These are phyloP conservation scores for Fusarium penzigii DNA, from an alignment of 2,329 filamentous ascomycete species.

Conservation along the genomic window DNA sequence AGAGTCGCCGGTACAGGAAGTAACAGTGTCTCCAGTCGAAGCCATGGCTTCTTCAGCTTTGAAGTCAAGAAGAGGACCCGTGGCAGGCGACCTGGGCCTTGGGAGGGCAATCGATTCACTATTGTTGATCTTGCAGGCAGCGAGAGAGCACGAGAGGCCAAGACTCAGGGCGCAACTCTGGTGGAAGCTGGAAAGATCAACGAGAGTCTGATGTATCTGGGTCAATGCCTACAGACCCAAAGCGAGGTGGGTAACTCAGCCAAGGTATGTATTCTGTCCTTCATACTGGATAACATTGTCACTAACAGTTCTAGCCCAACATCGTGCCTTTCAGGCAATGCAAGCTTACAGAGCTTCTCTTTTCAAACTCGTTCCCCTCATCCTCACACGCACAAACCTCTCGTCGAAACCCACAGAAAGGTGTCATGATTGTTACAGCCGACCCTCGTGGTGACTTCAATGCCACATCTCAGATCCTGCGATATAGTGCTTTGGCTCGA, in stretches of 20 bases:
- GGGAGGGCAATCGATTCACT: constrained; percentile 78
- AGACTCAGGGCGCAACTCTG: constrained; percentile 88
- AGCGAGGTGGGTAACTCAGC: constrained; percentile 72
- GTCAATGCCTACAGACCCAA: constrained; percentile 95
- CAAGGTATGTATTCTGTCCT: constrained; percentile 56
- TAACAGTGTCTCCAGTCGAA: constrained; percentile 89
- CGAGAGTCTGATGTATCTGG: constrained; percentile 96
- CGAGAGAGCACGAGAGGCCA: constrained; percentile 88
- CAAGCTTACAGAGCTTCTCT: constrained; percentile 81
- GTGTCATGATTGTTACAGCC: constrained; percentile 94
- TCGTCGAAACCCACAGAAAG: constrained; percentile 75
- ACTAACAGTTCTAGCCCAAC: constrained; percentile 54
- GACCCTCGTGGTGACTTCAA: constrained; percentile 95
- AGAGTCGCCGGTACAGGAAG: constrained; percentile 88
- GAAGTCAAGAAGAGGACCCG: constrained; percentile 81
- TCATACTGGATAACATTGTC: neutral
- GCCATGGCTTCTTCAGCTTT: constrained; percentile 94
- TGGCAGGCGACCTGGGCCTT: constrained; percentile 52
- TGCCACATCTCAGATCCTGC: constrained; percentile 91
- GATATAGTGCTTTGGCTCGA: constrained; percentile 88
- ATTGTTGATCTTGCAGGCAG: constrained; percentile 93
- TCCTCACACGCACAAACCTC: constrained; percentile 39
- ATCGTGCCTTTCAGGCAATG: constrained; percentile 80
- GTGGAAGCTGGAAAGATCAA: constrained; percentile 98
- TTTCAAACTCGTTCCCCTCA: constrained; percentile 84